Evolutionary conservation across 1,284 basidiomycete genomes (phyloP).

Genomic region (Trichosporon coremiiforme): DNA sequence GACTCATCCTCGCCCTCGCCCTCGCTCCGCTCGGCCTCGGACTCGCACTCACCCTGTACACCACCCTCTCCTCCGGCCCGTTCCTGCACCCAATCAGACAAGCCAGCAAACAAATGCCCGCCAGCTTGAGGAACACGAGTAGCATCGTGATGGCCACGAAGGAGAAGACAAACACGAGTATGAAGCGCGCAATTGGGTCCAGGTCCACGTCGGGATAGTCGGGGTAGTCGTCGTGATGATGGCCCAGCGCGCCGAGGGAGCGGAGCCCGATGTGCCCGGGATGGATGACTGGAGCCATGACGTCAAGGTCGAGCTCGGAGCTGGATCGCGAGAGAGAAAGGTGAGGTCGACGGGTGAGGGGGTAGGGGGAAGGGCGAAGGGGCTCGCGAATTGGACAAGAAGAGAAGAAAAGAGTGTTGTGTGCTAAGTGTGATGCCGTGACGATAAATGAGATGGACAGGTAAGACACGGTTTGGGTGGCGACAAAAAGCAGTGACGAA

Average conservation of each 20-base stretch:
- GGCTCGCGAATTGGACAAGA: too few species aligned
- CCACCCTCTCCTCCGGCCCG: constrained; percentile 1
- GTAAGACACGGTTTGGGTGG: neutral
- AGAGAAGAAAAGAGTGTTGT: neutral
- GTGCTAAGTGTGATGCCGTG: neutral
- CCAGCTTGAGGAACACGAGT: neutral
- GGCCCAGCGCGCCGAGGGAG: neutral
- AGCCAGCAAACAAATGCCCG: neutral
- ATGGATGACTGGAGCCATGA: constrained; percentile 2
- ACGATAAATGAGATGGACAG: neutral
- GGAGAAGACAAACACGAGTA: neutral
- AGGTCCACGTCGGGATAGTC: constrained; percentile 6
- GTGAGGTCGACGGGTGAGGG: too few species aligned
- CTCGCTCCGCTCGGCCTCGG: too few species aligned
- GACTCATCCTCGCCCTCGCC: too few species aligned
- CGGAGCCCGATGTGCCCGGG: constrained; percentile 5
- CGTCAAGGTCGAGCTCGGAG: too few species aligned
- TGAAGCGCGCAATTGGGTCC: constrained; percentile 11
- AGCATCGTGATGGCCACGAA: neutral
- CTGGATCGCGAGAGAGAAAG: too few species aligned
- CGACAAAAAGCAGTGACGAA: neutral
- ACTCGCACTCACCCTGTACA: constrained; percentile 11
- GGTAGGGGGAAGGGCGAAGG: neutral
- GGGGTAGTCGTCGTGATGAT: constrained; percentile 3
- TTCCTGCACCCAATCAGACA: neutral